phyloP scores from a whole-genome alignment of 2,329 filamentous ascomycete species.

The Pseudopyrenochaeta lycopersici region DNA sequence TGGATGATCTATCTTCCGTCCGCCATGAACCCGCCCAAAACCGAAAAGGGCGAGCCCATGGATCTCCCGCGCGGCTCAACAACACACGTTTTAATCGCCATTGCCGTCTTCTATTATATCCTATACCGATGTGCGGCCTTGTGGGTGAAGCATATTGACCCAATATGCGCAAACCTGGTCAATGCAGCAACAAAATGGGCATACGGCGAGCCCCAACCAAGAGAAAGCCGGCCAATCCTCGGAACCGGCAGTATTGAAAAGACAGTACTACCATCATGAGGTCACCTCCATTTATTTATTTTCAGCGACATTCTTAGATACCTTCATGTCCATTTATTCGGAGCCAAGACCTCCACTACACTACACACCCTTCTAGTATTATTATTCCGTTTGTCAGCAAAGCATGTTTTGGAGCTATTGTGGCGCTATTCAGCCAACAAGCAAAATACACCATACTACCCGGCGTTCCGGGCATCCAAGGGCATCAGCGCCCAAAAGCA shows the following conservation, averaged over 20 bases:
- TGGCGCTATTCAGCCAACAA: background rate
- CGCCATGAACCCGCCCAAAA: constrained; percentile 47
- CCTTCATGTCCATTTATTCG: constrained; percentile 19
- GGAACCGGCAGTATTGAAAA: constrained; percentile 28
- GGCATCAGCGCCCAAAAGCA: too few relatives aligned
- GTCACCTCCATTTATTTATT: background rate
- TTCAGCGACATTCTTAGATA: background rate
- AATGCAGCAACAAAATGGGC: constrained; percentile 45
- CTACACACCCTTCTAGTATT: background rate
- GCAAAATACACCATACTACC: background rate
- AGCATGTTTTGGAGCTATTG: background rate
- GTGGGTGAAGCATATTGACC: constrained; percentile 48
- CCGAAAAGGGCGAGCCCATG: constrained; percentile 47
- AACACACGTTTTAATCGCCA: constrained; percentile 44
- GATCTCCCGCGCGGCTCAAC: constrained; percentile 45
- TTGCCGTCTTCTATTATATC: constrained; percentile 47
- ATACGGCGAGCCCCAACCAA: constrained; percentile 32
- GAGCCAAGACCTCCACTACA: constrained; percentile 5
- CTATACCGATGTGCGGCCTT: constrained; percentile 44
- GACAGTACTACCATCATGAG: constrained; percentile 33
- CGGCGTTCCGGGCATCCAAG: background rate
- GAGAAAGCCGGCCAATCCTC: constrained; percentile 30
- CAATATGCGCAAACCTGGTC: constrained; percentile 42
- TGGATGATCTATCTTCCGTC: constrained; percentile 64
- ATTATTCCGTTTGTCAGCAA: background rate